Evolutionary conservation across 345 rosid species (phyloP).

Genomic region (Diplotaxis tenuifolia): DNA sequence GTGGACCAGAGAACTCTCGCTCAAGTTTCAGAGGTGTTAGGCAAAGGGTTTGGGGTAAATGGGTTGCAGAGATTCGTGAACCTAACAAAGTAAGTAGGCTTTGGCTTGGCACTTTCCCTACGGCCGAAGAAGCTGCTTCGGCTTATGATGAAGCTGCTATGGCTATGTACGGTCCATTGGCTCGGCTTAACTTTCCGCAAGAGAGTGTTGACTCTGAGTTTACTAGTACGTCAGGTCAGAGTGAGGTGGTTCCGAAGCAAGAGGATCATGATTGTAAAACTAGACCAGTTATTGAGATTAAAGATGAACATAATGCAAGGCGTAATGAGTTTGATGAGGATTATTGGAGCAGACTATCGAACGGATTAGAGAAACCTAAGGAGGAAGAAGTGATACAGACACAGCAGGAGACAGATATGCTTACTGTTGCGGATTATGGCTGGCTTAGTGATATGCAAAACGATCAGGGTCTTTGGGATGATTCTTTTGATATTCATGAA

Average conservation of each 20-base stretch:
- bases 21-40: slow-evolving; percentile 77
- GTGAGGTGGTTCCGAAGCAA: slow-evolving; percentile 50
- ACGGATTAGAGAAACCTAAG: slow-evolving; percentile 12
- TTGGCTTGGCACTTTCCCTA: slow-evolving; percentile 88
- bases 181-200: slow-evolving; percentile 56
- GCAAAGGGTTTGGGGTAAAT: slow-evolving; percentile 94
- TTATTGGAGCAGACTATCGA: background rate
- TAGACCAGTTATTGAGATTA: background rate
- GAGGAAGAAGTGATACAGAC: slow-evolving; percentile 13
- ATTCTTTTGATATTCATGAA: slow-evolving; percentile 59
- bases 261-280: slow-evolving; percentile 39
- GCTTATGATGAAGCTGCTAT: slow-evolving; percentile 83
- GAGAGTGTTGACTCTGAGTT: slow-evolving; percentile 26
- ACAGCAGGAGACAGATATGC: background rate
- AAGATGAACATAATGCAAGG: background rate
- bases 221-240: slow-evolving; percentile 38
- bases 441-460: slow-evolving; percentile 11
- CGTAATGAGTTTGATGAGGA: slow-evolving; percentile 28
- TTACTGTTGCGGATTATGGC: slow-evolving; percentile 26
- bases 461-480: slow-evolving; percentile 23
- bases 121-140: slow-evolving; percentile 66
- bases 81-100: slow-evolving; percentile 64
- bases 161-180: slow-evolving; percentile 66
- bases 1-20: slow-evolving; percentile 67
- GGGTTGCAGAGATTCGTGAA: slow-evolving; percentile 90